Base-by-base conservation (phyloP, 768 basidiomycete species). In the Cystofilobasidium ferigula region DNA sequence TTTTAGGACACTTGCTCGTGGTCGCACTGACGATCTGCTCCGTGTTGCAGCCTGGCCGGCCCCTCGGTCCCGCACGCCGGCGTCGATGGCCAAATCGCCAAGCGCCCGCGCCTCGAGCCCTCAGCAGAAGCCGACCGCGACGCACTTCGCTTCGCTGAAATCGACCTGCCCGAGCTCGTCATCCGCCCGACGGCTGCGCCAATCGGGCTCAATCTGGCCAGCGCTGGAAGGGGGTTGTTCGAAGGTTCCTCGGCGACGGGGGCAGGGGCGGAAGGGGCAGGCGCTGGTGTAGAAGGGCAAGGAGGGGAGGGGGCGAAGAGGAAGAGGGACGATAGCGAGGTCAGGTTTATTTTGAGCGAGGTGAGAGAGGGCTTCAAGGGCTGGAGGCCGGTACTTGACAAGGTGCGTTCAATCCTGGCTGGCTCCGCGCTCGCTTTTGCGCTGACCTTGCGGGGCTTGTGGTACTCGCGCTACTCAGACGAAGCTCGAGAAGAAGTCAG, bases 91-190 rank as follows among this genome's bases (percentile, higher is more conserved):
- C 60, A 35, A 0, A 22, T 22, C n/a, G 34, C 34, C 18, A 67
- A 67, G 34, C 58, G 57, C 45, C 51, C 59, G 3, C 45, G 60
- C 24, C 24, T 57, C n/a, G 65, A 62, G 10, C 28, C 32, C 12
- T 3, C 26, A 1, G n/a, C 14, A n/a, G 12, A 0, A 38, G 36
- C 9, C 28, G 43, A 48, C 28, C 58, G 34, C 20, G 32, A 45
- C 36, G 30, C 53, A 20, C 7, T 18, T 20, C 47, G 58, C 59
- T 42, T 32, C 28, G 61, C 77, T 28, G 83, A 88, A 72, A 86
- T 98, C 61, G 88, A 90, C 65, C 78, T 93, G 3, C 86, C 89
- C 61, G 94, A 98, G 72, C 79, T 98, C 32, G 85, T 85, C 70
- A 86, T 86, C 56, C 80, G 82, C 1, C 83, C 86, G 63, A 72